A percentile compares a stretch with the other conserved stretches of the same genome.
These are phyloP conservation scores for Debaryomyces maramus DNA, from an alignment of 805 yeast species.

Conservation along the genomic window DNA sequence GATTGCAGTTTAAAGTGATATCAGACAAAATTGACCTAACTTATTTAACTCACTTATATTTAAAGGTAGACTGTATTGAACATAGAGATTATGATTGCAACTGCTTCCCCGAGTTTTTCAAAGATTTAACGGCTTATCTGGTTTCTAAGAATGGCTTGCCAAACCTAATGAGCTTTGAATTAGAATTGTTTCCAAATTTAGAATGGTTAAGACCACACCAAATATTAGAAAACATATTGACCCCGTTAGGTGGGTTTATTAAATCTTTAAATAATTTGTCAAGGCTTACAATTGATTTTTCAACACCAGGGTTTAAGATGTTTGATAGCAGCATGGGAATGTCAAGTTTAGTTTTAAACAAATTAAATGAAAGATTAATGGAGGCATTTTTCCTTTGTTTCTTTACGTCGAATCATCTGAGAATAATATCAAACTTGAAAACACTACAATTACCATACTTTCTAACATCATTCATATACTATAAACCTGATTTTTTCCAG, in stretches of 20 bases:
- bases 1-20: conserved; percentile 19
- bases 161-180: conserved; percentile 26
- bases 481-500: conserved; percentile 35
- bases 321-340: conserved; percentile 31
- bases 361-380: conserved; percentile 33
- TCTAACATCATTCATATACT: conserved; percentile 36
- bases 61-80: conserved; percentile 33
- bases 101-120: conserved; percentile 29
- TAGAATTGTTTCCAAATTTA: conserved; percentile 31
- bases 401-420: conserved; percentile 11
- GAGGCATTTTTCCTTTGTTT: conserved; percentile 36
- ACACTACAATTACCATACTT: conserved; percentile 35
- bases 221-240: conserved; percentile 26
- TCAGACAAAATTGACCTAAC: conserved; percentile 25
- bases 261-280: conserved; percentile 23
- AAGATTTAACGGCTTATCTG: conserved; percentile 24
- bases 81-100: conserved; percentile 22
- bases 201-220: conserved; percentile 40
- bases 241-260: conserved; percentile 33
- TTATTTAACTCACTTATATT: conserved; percentile 20
- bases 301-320: conserved; percentile 39
- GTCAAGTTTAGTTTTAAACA: conserved; percentile 29
- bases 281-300: conserved; percentile 29
- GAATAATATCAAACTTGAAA: conserved; percentile 15
- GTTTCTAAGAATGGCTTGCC: conserved; percentile 27